Percentiles rank a stretch among this genome's conserved stretches.
Evolutionary conservation across 768 basidiomycete species (phyloP).

Genomic region (Agaricus sinodeliciosus): DNA sequence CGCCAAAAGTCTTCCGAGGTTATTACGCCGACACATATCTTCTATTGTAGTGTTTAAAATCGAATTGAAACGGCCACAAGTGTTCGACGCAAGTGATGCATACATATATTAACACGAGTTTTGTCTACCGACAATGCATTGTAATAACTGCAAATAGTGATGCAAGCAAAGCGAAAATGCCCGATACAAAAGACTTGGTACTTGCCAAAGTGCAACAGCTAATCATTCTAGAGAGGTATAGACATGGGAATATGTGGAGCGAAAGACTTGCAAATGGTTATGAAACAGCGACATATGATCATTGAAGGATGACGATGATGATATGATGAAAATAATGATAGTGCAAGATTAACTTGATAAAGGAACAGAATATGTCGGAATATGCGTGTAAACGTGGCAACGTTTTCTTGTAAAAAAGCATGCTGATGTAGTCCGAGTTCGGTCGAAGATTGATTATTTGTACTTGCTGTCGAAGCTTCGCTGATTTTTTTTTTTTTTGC

Average conservation of each 20-base stretch:
- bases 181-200: not conserved
- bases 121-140: slow-evolving; percentile 6
- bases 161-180: slow-evolving; percentile 4
- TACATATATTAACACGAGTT: not conserved
- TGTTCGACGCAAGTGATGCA: not conserved
- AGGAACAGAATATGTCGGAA: slow-evolving; percentile 9
- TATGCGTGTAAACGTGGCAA: slow-evolving; percentile 1
- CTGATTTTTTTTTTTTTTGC: not conserved
- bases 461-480: not conserved
- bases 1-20: too few relatives aligned
- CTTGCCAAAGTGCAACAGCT: not conserved
- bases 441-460: not conserved
- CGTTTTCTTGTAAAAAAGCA: slow-evolving; percentile 2
- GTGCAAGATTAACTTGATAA: slow-evolving; percentile 8
- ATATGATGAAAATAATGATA: slow-evolving; percentile 7
- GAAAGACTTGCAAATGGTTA: slow-evolving; percentile 4
- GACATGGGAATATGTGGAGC: slow-evolving; percentile 1
- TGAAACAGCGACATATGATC: slow-evolving; percentile 6
- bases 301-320: slow-evolving; percentile 5
- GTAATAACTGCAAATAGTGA: slow-evolving; percentile 6
- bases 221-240: not conserved
- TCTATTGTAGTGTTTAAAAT: too few relatives aligned
- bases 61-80: not conserved
- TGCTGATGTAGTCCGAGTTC: slow-evolving; percentile 1
- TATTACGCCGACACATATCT: too few relatives aligned